Evolutionary conservation across 768 basidiomycete genomes (phyloP).

Genomic region (Leccinum truebloodii): DNA sequence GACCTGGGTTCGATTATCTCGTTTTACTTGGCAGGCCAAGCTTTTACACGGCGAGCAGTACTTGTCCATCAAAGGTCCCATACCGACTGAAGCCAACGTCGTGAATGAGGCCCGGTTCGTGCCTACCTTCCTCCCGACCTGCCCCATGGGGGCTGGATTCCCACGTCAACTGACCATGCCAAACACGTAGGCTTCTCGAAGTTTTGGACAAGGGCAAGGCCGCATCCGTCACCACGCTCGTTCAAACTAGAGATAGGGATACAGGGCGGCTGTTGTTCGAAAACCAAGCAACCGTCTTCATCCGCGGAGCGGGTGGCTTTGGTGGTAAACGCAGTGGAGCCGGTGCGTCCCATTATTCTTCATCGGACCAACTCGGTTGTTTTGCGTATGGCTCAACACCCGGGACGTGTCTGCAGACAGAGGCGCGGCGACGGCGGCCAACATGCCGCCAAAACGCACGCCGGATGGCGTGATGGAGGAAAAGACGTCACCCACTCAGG

Average conservation of each 20-base stretch:
- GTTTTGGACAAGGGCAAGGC: constrained; percentile 93
- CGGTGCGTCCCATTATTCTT: constrained; percentile 46
- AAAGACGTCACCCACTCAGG: constrained; percentile 78
- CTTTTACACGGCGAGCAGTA: constrained; percentile 99
- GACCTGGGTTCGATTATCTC: background rate
- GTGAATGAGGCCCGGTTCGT: constrained; percentile 68
- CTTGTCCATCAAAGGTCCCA: constrained; percentile 79
- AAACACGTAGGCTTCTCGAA: constrained; percentile 60
- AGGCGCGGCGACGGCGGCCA: constrained; percentile 82
- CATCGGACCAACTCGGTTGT: constrained; percentile 6
- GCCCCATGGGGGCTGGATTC: background rate
- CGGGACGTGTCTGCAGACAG: constrained; percentile 57
- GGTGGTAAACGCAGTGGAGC: constrained; percentile 85
- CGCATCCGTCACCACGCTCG: constrained; percentile 78
- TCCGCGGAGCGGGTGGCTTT: constrained; percentile 95
- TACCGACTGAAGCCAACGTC: constrained; percentile 83
- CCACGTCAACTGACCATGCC: constrained; percentile 8
- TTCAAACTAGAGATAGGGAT: constrained; percentile 77
- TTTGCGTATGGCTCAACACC: background rate
- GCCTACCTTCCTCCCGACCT: constrained; percentile 19
- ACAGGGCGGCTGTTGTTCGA: constrained; percentile 85
- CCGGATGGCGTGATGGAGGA: constrained; percentile 91
- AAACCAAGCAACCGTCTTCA: constrained; percentile 88
- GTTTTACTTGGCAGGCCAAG: constrained; percentile 61
- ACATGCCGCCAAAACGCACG: constrained; percentile 75